Conservation (phyloP, 164 flowering plant species). For the Umbellularia californica region DNA sequence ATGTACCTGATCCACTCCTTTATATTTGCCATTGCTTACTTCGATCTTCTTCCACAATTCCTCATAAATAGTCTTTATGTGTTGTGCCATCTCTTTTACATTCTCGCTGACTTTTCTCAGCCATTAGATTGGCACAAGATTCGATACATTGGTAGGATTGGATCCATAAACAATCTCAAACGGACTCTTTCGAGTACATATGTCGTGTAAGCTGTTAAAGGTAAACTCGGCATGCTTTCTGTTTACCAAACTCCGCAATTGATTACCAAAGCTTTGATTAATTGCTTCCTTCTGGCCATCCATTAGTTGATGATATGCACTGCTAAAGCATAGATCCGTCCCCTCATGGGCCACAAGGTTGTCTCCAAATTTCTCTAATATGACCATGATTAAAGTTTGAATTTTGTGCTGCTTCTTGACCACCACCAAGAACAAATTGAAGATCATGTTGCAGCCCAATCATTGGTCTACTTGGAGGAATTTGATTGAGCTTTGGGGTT, state of each 20-base stretch:
- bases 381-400: too few species aligned
- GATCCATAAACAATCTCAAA: constrained; percentile 1
- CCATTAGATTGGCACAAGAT: background rate
- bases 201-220: background rate
- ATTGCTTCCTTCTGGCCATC: background rate
- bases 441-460: too few species aligned
- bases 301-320: background rate
- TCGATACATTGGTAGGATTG: background rate
- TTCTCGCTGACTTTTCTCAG: background rate
- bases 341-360: too few species aligned
- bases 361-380: too few species aligned
- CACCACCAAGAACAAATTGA: too few species aligned
- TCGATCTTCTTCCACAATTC: background rate
- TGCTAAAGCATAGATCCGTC: too few species aligned
- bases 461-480: too few species aligned
- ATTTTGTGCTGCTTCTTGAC: too few species aligned
- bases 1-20: background rate
- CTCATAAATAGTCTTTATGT: background rate
- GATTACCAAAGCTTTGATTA: background rate
- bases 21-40: background rate
- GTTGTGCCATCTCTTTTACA: background rate
- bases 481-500: too few species aligned
- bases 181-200: background rate
- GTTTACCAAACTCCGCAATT: background rate
- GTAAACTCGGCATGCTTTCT: background rate